Base-by-base conservation (phyloP, 495 filamentous ascomycete genomes). In the Evansstolkia leycettana region DNA sequence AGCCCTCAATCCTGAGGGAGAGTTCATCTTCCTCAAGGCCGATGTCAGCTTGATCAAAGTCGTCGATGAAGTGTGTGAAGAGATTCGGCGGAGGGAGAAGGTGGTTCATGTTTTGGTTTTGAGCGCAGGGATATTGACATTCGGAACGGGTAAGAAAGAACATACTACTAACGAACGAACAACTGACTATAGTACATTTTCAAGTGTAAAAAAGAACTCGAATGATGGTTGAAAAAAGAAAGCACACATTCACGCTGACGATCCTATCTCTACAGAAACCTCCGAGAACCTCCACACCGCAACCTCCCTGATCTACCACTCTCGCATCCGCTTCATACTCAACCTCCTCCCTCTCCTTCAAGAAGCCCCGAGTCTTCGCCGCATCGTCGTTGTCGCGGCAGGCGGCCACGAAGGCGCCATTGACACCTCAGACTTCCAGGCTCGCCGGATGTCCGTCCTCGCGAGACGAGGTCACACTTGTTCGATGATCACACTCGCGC, bases 271-370 rank as follows among this genome's bases (percentile, higher is more conserved):
- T 7, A 7, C 13, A 69, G 74, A 76, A 34, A 81, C 78, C 0
- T 19, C 43, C 2, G 82, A 85, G 51, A 65, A 61, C 12, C 57
- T 84, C 9, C 59, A 76, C 41, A 53, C 55, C 20, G 64, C 64
- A 34, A 52, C 68, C 28, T 52, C 72, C 11, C 51, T 82, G 3
- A 58, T 52, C 30, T 76, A 75, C 55, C 83, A 83, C 52, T 57
- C 70, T 16, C 75, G 80, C 11, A 64, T 70, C 31, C 70, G 78
- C 28, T 81, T 83, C 50, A 65, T 69, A 16, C 37, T 52, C 29
- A 78, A 80, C 45, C 65, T 85, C 2, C 68, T 85, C 2, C 78
- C 80, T 0, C 65, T 72, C 0, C 45, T 84, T 0, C n/a, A n/a
- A n/a, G 54, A 54, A 17, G 64, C 74, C 0, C 31, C 59, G 1